Conservation (phyloP, 2,329 filamentous ascomycete species). For the Calcarisporium arbuscula region DNA sequence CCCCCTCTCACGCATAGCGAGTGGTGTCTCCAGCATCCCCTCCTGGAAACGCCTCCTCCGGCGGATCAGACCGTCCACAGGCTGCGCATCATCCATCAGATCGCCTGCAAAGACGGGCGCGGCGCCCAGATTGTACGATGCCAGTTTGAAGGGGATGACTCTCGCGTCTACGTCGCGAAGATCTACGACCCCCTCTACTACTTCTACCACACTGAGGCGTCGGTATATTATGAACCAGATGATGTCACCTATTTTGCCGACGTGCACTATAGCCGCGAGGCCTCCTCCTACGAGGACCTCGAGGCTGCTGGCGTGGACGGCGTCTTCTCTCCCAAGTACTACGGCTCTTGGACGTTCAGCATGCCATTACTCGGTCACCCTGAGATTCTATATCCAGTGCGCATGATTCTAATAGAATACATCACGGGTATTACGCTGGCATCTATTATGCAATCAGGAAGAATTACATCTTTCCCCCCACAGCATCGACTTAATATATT, state of each 20-base stretch:
- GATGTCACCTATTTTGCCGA: slow-evolving; percentile 1
- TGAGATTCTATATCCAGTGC: slow-evolving; percentile 1
- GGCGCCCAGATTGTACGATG: slow-evolving; percentile 8
- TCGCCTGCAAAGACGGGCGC: slow-evolving; percentile 4
- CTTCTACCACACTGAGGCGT: neutral
- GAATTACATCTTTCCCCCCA: neutral
- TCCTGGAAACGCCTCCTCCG: neutral
- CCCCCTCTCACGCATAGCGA: neutral
- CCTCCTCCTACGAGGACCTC: slow-evolving; percentile 7
- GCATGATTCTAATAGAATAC: slow-evolving; percentile 8
- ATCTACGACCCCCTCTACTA: slow-evolving; percentile 10
- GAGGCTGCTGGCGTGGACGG: slow-evolving; percentile 1
- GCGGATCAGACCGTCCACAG: no score
- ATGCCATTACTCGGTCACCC: neutral
- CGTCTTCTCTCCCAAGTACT: slow-evolving; percentile 1
- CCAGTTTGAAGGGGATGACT: neutral
- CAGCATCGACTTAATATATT: slow-evolving; percentile 6
- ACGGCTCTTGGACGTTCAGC: slow-evolving; percentile 6
- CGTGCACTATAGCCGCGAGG: slow-evolving; percentile 4
- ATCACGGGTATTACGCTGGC: slow-evolving; percentile 4
- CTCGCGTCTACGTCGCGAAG: slow-evolving; percentile 6
- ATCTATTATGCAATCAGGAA: slow-evolving; percentile 1
- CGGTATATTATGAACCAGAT: neutral
- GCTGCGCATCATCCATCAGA: slow-evolving; percentile 1
- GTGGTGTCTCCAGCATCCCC: slow-evolving; percentile 3